Evolutionary conservation across 345 rosid species (phyloP), one percentile per base, ranked within the genome.

Genomic region (Eucalyptus melliodora): DNA sequence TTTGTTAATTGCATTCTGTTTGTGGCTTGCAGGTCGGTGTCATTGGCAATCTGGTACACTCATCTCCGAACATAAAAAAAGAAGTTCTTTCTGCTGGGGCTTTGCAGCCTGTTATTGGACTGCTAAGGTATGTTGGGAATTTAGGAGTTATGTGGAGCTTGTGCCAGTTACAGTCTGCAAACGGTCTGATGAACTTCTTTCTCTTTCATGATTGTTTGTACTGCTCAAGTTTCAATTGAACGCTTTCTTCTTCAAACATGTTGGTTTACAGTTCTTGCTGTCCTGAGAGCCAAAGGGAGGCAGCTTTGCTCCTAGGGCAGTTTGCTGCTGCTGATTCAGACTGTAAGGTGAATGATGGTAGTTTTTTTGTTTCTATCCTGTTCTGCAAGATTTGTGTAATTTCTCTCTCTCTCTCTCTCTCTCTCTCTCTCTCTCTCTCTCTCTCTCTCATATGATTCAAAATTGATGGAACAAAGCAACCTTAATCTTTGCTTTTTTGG

Each of bases 271-370:
- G 99, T 92, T 98, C 99, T 86, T 94, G 97, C 93, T 98, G 99
- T 94, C 93, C 99, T 40, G 99, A 98, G 94, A 98, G 98, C 93
- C 99, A 98, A 88, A 95, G 99, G 92, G 99, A 98, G 93, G 99
- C 99, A 16, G 99, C 99, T 91, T 94, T 98, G 87, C 94, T 98
- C 91, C 98, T 98, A 85, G 99, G 99, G 89, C 99, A 98, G 90
- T 98, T 98, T 94, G 99, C 99, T 88, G 99, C 99, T 86, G 95
- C 98, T 40, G 99, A 98, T 94, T 96, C 99, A 87, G 99, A 98
- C 94, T 96, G 98, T 94, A 98, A 98, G 99, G 99, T 98, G 88
- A 83, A 62, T 89, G 40, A 26, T 45, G 85, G 34, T n/a, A 86
- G 34, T 55, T 86, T 89, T 86, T 44, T 87, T 59, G 26, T 83